These are phyloP conservation scores for Phellopilus nigrolimitatus DNA, from an alignment of 1,284 basidiomycete species.

Conservation along the genomic window DNA sequence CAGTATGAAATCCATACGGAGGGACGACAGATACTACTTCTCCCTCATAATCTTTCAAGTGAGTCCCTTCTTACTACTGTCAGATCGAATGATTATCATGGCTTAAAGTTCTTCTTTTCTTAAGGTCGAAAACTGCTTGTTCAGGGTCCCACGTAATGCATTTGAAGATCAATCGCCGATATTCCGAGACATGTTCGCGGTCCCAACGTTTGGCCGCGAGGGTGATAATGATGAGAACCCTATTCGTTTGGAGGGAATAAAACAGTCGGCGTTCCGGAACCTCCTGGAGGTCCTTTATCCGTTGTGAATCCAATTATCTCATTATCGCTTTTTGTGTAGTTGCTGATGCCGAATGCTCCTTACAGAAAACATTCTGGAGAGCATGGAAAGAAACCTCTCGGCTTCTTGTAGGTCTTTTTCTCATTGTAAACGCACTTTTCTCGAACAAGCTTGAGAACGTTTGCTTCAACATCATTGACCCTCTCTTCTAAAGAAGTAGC, in stretches of 20 bases:
- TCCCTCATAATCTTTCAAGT: not conserved
- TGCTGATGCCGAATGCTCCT: too few species aligned
- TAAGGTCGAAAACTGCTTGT: slow-evolving; percentile 14
- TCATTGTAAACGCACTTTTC: too few species aligned
- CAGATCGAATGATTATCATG: too few species aligned
- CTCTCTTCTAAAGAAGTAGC: too few species aligned
- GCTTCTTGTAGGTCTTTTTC: too few species aligned
- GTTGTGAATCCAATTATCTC: not conserved
- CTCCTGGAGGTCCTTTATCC: slow-evolving; percentile 10
- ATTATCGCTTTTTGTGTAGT: not conserved
- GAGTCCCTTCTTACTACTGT: not conserved
- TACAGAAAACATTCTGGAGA: not conserved
- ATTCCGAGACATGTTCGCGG: slow-evolving; percentile 11
- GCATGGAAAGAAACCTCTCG: too few species aligned
- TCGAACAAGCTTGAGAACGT: too few species aligned
- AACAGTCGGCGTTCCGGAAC: slow-evolving; percentile 3
- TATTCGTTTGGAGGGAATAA: slow-evolving; percentile 4
- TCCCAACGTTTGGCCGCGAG: not conserved
- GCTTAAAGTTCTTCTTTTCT: too few species aligned
- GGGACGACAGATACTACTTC: not conserved
- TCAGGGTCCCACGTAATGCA: slow-evolving; percentile 7
- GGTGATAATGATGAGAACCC: slow-evolving; percentile 4
- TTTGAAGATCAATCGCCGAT: slow-evolving; percentile 13
- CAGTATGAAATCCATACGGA: too few species aligned
- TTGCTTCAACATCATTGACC: too few species aligned